Conservation (phyloP, 345 rosid species). For the Psidium friedrichsthalianum region DNA sequence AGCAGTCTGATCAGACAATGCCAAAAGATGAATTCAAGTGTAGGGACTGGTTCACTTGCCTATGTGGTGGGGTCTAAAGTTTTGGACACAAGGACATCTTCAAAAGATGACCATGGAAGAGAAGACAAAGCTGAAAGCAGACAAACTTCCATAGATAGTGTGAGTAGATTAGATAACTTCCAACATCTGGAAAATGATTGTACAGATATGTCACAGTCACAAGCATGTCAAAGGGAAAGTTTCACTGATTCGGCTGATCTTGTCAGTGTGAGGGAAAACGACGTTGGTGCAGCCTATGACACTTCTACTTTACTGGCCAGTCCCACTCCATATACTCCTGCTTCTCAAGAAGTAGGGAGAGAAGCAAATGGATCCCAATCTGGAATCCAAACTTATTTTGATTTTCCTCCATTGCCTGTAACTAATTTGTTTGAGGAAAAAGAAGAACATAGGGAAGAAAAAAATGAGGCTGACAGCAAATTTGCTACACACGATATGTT, state of each 20-base stretch:
- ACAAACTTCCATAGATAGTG: conserved; percentile 22
- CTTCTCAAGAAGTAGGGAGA: conserved; percentile 24
- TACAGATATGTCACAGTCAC: conserved; percentile 27
- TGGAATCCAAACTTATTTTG: conserved; percentile 31
- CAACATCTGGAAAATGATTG: conserved; percentile 39
- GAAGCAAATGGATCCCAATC: conserved; percentile 27
- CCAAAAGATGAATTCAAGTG: conserved; percentile 79
- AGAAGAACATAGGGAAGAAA: conserved; percentile 38
- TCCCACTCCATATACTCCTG: conserved; percentile 21
- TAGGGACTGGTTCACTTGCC: conserved; percentile 91
- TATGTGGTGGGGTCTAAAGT: conserved; percentile 86
- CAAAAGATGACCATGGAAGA: conserved; percentile 42
- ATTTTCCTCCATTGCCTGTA: conserved; percentile 65
- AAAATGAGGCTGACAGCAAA: conserved; percentile 20
- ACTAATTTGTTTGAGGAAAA: conserved; percentile 61
- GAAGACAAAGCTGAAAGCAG: conserved; percentile 34
- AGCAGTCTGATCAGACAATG: conserved; percentile 63
- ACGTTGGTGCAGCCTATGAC: conserved; percentile 38
- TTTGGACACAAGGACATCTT: conserved; percentile 82
- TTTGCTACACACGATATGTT: conserved; percentile 22
- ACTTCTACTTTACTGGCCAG: conserved; percentile 36
- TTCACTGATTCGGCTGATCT: conserved; percentile 51
- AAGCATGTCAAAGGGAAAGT: conserved; percentile 34
- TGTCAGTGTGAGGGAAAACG: conserved; percentile 42
- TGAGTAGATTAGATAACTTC: conserved; percentile 30